Percentiles rank a stretch among this genome's conserved stretches.
These are phyloP conservation scores for Luffa aegyptiaca DNA, from an alignment of 306 rosid genomes.

Conservation along the genomic window DNA sequence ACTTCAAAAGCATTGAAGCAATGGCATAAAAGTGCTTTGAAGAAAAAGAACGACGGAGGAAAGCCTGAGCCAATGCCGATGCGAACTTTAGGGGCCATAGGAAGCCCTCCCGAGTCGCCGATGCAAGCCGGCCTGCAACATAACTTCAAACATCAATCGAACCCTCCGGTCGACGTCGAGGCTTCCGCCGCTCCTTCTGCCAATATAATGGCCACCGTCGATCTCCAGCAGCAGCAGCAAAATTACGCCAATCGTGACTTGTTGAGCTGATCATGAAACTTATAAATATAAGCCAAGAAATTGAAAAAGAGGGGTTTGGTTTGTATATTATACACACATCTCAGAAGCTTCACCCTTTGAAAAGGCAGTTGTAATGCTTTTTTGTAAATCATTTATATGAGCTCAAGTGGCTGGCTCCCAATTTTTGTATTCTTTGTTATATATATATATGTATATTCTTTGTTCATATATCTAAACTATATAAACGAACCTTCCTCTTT, in stretches of 20 bases:
- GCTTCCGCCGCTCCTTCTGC: neutral
- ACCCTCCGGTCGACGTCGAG: neutral
- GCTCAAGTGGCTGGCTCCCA: neutral
- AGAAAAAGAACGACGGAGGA: conserved; percentile 35
- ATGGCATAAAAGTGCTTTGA: conserved; percentile 74
- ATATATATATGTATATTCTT: neutral
- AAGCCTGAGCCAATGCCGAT: conserved; percentile 10
- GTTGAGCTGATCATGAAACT: conserved; percentile 9
- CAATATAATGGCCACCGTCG: conserved; percentile 18
- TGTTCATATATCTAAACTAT: neutral
- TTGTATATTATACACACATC: neutral
- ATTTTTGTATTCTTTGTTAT: neutral
- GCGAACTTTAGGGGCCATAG: conserved; percentile 18
- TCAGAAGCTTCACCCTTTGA: too few species aligned
- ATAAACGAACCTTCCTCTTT: neutral
- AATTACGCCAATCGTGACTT: conserved; percentile 14
- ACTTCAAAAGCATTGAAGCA: conserved; percentile 67
- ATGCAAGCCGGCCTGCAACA: conserved; percentile 3
- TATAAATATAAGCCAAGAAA: neutral
- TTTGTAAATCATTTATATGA: conserved; percentile 4
- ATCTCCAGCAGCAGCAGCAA: neutral
- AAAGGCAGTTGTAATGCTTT: neutral
- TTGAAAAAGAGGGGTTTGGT: neutral
- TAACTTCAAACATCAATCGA: neutral
- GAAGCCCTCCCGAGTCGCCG: conserved; percentile 19